phyloP scores from a whole-genome alignment of 345 rosid species.

The Lenwebbia sp. region DNA sequence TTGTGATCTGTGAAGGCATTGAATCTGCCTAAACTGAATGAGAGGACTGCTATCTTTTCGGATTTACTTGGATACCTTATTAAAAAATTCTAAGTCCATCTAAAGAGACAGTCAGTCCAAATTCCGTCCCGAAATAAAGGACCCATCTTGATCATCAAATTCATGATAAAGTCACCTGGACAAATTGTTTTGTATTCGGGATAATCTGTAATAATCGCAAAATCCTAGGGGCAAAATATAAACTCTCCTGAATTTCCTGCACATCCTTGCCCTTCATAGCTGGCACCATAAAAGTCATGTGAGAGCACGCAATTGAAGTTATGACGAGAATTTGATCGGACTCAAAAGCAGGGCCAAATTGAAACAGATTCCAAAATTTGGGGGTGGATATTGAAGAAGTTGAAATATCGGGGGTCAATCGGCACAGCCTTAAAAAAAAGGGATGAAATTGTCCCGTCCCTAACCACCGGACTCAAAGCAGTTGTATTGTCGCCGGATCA shows the following conservation, averaged over 20 bases:
- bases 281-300: not conserved
- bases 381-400: not conserved
- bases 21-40: not conserved
- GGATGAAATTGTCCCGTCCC: not conserved
- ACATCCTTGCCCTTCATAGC: not conserved
- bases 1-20: not conserved
- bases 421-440: not conserved
- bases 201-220: not conserved
- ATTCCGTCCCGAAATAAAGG: not conserved
- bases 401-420: not conserved
- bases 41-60: not conserved
- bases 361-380: not conserved
- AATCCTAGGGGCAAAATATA: not conserved
- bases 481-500: not conserved
- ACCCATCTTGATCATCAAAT: not conserved
- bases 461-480: not conserved
- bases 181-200: not conserved
- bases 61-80: not conserved
- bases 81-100: not conserved
- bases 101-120: not conserved
- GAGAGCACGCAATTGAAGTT: not conserved
- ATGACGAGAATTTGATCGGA: not conserved
- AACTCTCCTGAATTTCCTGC: not conserved
- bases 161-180: not conserved
- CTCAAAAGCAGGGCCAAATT: not conserved